Conservation (phyloP, 2,329 filamentous ascomycete genomes). For the Xylariaceae sp. region DNA sequence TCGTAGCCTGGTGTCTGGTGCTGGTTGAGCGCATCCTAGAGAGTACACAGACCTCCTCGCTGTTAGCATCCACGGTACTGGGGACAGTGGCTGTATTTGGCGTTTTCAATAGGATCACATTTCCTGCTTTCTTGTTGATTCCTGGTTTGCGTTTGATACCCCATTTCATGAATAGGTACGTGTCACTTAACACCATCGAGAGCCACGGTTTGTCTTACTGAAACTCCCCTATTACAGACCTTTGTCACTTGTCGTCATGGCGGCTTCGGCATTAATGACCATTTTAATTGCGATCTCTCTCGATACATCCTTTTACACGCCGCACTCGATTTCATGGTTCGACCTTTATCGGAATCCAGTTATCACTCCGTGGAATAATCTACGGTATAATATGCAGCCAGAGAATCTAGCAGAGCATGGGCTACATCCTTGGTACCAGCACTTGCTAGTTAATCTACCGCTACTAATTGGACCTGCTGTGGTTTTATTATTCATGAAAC, state of each 20-base stretch:
- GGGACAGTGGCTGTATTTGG: slow-evolving; percentile 81
- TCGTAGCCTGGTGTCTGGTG: slow-evolving; percentile 90
- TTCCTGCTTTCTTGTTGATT: slow-evolving; percentile 86
- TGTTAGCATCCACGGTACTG: slow-evolving; percentile 71
- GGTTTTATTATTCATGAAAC: slow-evolving; percentile 53
- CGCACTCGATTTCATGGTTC: slow-evolving; percentile 58
- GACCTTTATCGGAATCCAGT: slow-evolving; percentile 61
- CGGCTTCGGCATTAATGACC: slow-evolving; percentile 62
- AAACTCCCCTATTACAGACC: slow-evolving; percentile 48
- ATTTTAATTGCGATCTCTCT: slow-evolving; percentile 69
- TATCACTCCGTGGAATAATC: slow-evolving; percentile 74
- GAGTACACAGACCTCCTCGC: slow-evolving; percentile 66
- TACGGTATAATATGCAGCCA: slow-evolving; percentile 67
- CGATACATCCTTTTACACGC: slow-evolving; percentile 80
- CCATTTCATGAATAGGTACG: slow-evolving; percentile 77
- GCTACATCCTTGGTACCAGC: slow-evolving; percentile 75
- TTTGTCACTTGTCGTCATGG: slow-evolving; percentile 57
- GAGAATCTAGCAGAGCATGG: slow-evolving; percentile 72
- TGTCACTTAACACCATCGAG: slow-evolving; percentile 9
- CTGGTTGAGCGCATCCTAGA: slow-evolving; percentile 82
- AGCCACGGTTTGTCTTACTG: too few species aligned
- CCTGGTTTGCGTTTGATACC: slow-evolving; percentile 80
- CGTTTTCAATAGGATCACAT: slow-evolving; percentile 94
- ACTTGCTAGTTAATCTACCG: slow-evolving; percentile 66
- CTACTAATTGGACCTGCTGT: slow-evolving; percentile 68